These are phyloP conservation scores for Globisporangium sylvaticum DNA, from an alignment of 352 stramenopile species.

Conservation along the genomic window DNA sequence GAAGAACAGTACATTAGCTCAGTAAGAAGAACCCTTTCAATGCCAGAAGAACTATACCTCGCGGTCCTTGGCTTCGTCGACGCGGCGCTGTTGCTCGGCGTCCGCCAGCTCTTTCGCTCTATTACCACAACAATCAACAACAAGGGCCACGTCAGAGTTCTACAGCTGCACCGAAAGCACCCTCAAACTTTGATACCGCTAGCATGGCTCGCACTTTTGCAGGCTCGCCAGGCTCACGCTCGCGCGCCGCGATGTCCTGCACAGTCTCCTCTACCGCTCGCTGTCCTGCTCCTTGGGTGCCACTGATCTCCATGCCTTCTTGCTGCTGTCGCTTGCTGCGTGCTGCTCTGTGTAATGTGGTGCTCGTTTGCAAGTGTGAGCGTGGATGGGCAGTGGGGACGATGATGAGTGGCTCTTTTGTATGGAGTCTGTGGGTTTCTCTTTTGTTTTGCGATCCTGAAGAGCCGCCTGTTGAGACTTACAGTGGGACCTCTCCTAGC, in stretches of 20 bases:
- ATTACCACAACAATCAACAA: neutral
- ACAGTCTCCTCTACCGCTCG: conserved; percentile 26
- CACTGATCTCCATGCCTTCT: neutral
- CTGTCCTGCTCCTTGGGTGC: too few species aligned
- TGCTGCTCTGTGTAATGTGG: neutral
- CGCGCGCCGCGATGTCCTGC: conserved; percentile 31
- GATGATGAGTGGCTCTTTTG: neutral
- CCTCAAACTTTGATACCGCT: neutral
- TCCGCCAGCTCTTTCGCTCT: conserved; percentile 54
- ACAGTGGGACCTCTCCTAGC: neutral
- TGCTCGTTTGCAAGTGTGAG: neutral
- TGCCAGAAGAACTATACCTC: conserved; percentile 20
- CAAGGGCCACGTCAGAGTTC: neutral
- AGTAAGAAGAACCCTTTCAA: too few species aligned
- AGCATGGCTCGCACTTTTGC: conserved; percentile 26
- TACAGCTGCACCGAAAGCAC: neutral
- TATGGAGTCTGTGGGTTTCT: neutral
- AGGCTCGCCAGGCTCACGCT: conserved; percentile 46
- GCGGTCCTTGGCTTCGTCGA: conserved; percentile 44
- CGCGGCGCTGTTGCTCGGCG: conserved; percentile 47
- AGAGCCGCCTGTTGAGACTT: neutral
- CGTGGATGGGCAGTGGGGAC: neutral
- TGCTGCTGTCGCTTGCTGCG: neutral
- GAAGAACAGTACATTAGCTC: too few species aligned
- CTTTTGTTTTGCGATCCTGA: neutral